These are phyloP conservation scores for Fusarium bulbicola DNA, from an alignment of 2,329 filamentous ascomycete species.

Conservation along the genomic window DNA sequence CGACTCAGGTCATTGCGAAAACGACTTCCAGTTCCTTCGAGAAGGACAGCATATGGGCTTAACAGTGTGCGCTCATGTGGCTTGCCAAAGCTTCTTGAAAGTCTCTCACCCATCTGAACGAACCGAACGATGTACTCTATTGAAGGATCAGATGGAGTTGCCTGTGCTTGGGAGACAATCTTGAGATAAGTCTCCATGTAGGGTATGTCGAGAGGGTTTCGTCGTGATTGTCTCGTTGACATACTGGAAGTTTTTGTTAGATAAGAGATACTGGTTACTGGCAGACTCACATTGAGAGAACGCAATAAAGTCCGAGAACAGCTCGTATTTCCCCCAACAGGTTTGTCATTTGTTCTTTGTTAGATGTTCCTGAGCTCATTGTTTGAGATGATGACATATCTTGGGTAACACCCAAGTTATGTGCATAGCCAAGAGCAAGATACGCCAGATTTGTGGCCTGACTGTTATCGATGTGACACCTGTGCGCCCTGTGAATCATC, in stretches of 20 bases:
- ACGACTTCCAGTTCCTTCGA: conserved; percentile 46
- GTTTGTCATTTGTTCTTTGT: conserved; percentile 36
- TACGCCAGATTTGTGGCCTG: conserved; percentile 51
- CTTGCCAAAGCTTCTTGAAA: conserved; percentile 47
- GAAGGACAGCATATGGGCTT: conserved; percentile 45
- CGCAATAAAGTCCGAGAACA: conserved; percentile 52
- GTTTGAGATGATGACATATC: conserved; percentile 12
- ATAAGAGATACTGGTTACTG: neutral
- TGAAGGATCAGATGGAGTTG: conserved; percentile 44
- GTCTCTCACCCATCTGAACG: conserved; percentile 47
- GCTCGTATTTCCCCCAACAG: conserved; percentile 51
- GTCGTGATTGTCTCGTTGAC: conserved; percentile 49
- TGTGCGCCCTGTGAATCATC: conserved; percentile 45
- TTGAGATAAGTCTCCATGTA: conserved; percentile 49
- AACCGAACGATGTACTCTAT: conserved; percentile 49
- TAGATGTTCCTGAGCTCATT: conserved; percentile 6
- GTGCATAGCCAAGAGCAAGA: conserved; percentile 53
- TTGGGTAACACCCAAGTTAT: conserved; percentile 50
- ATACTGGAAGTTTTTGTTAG: conserved; percentile 40
- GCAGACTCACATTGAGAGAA: conserved; percentile 50
- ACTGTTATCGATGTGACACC: conserved; percentile 48
- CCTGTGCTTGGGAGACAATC: conserved; percentile 39
- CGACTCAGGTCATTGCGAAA: conserved; percentile 47
- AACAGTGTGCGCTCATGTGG: conserved; percentile 41
- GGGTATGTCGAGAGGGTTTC: conserved; percentile 44